Evolutionary conservation across 345 rosid genomes (phyloP), one percentile per base, ranked within the genome.

Genomic region (Excoecaria cochinchinensis): DNA sequence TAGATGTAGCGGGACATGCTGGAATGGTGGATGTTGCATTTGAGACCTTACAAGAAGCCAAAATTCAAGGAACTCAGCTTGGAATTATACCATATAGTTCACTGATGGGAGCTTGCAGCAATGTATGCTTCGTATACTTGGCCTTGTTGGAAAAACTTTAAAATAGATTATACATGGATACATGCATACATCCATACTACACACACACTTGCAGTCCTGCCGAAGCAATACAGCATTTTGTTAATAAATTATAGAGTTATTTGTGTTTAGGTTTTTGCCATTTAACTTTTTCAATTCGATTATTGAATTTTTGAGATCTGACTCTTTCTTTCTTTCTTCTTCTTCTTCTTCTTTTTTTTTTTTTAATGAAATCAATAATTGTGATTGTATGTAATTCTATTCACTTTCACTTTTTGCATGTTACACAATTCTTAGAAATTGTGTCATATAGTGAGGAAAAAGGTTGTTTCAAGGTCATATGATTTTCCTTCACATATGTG

Each of bases 71-170:
- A 78, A 81, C 81, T 69, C 87, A 59, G 72, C 82, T 83, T 81
- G 97, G 97, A 81, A 88, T 87, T 53, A 73, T 95, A 82, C 77
- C 94, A 78, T 95, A 92, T 78, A 92, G 99, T 87, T 91, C 99
- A 70, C 82, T 95, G 84, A 95, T 95, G 99, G 99, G 99, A 84
- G 97, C 99, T 83, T 92, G 97, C 86, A 82, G 94, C 85, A 91
- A 92, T 83, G 99, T 95, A 88, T 73, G 97, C 84, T 63, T 74
- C 63, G 69, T 76, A 68, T 66, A 77, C 67, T 72, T 17, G 17
- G 38, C 50, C 24, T 17, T 61, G 11, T 25, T 9, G 42, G 47
- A 62, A 51, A 52, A 59, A 17, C 17, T 15, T 59, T 59, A 40
- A 40, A 31, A 31, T 31, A 31, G 31, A 31, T 31, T 31, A 31